phyloP scores from a whole-genome alignment of 2,329 filamentous ascomycete genomes.

The Magnaporthiopsis poae region DNA sequence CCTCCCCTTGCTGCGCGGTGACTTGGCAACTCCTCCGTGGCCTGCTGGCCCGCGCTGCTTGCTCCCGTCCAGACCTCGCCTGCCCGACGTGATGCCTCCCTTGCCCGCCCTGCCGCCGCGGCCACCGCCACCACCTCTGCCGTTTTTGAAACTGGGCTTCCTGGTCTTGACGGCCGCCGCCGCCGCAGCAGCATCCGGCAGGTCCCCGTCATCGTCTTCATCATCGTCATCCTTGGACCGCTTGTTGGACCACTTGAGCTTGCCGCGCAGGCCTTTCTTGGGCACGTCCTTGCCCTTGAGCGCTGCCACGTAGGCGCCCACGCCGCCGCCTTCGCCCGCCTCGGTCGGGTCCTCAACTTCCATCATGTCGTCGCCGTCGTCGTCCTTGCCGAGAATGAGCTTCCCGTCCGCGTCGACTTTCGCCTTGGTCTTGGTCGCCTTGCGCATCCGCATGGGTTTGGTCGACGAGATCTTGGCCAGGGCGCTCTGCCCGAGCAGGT shows the following conservation, averaged over 20 bases:
- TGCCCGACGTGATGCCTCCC: constrained; percentile 20
- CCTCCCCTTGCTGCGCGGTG: constrained; percentile 7
- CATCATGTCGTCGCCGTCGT: constrained; percentile 46
- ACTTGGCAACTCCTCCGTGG: constrained; percentile 20
- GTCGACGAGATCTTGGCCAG: constrained; percentile 89
- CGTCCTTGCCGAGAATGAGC: constrained; percentile 58
- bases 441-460: constrained; percentile 59
- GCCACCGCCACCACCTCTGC: constrained; percentile 21
- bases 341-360: constrained; percentile 40
- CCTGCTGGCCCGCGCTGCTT: constrained; percentile 16
- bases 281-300: constrained; percentile 58
- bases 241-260: constrained; percentile 63
- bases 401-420: constrained; percentile 70
- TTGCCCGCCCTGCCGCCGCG: constrained; percentile 24
- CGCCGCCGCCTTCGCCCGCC: constrained; percentile 40
- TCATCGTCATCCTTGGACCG: constrained; percentile 34
- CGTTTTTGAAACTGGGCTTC: constrained; percentile 21
- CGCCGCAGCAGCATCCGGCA: constrained; percentile 22
- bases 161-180: constrained; percentile 41
- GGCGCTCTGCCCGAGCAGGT: constrained; percentile 79
- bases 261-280: constrained; percentile 54
- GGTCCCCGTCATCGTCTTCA: constrained; percentile 29
- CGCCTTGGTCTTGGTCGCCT: constrained; percentile 52
- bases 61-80: constrained; percentile 24
- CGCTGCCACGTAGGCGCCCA: constrained; percentile 60